These are phyloP conservation scores for Gypsophila paniculata DNA, from an alignment of 179 eudicot species.

Conservation along the genomic window DNA sequence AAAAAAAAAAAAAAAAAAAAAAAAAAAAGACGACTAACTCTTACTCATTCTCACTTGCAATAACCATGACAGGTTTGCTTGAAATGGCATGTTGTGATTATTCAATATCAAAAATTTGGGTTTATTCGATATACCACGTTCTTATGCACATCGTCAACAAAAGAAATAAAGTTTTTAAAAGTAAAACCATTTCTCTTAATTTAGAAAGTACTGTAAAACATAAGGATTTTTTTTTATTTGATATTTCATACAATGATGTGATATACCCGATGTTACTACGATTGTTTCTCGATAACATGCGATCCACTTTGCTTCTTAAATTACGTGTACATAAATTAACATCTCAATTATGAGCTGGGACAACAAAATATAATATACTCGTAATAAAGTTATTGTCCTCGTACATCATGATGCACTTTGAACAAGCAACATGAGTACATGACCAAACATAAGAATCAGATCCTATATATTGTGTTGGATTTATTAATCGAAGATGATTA, in stretches of 20 bases:
- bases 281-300: background rate
- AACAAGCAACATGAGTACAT: background rate
- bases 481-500: background rate
- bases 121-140: no score
- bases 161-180: no score
- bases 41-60: background rate
- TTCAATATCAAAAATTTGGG: no score
- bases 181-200: no score
- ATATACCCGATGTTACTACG: no score
- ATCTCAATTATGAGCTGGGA: conserved; percentile 1
- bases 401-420: conserved; percentile 7
- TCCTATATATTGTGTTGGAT: background rate
- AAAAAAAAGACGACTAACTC: background rate
- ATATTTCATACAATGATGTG: no score
- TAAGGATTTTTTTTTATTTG: no score
- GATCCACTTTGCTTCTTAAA: conserved; percentile 6
- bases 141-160: no score
- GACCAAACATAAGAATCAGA: background rate
- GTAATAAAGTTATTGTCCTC: background rate
- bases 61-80: conserved; percentile 14
- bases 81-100: background rate
- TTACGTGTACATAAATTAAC: background rate
- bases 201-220: no score
- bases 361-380: background rate
- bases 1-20: background rate